Evolutionary conservation across 1,139 yeast genomes (phyloP), one percentile per base, ranked within the genome.

Genomic region (Blastobotrys ciferrii): DNA sequence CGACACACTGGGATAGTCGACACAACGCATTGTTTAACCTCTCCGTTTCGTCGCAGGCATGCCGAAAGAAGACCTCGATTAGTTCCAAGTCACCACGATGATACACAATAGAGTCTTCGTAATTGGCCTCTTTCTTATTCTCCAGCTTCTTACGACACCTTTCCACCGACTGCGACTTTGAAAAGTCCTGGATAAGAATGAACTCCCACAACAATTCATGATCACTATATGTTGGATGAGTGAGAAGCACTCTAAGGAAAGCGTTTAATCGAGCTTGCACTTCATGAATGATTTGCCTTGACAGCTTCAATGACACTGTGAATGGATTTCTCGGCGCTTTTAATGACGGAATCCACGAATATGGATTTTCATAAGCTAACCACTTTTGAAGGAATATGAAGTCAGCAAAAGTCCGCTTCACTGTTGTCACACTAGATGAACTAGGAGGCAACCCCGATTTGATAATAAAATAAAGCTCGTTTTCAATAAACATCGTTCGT

Each of bases 181-280:
- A 59, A 31, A 71, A 56, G 5, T 68, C 70, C 13, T 70, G 70
- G 3, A 68, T 61, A 2, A 71, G 59, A 23, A 79, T 59, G 56
- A 77, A 77, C 51, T 72, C 75, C 73, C 78, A 72, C 36, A 75
- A 55, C 11, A 74, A 59, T 42, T 65, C 72, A 49, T 71, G 71
- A 18, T 60, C 53, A 12, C 62, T 48, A 50, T 68, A 59, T 20
- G 63, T 54, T 11, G 72, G 70, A 45, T 65, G 72, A 14, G 63
- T 57, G 2, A 67, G 58, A 30, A 81, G 56, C 11, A 73, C 64
- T 32, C 71, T 67, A 19, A 82, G 64, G 46, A 78, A 72, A 6
- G 72, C 57, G 51, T 81, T 82, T 44, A 82, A 59, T 35, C 69
- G 68, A 33, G 74, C 75, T 42, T 80, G 70, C 30, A 79, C 62